A percentile compares a stretch with the other conserved stretches of the same genome.
Conservation (phyloP, 129 eudicot species). For the Flaveria bidentis region DNA sequence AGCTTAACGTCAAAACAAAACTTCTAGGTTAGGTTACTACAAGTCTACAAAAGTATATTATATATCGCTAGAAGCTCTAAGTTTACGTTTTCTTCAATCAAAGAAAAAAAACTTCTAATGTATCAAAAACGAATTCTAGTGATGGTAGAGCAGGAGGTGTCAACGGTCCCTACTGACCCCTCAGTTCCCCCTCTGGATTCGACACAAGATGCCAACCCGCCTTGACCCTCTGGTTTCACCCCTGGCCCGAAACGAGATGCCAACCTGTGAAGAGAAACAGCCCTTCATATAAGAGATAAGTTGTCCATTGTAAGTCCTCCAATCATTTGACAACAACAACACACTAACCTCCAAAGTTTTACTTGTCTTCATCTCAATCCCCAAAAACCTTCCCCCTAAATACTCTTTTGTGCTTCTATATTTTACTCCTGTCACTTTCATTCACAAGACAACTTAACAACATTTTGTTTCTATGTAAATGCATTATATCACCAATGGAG, state of each 20-base stretch:
- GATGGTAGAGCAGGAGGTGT: too few species aligned
- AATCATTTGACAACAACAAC: constrained; percentile 2
- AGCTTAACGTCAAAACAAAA: too few species aligned
- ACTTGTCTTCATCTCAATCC: constrained; percentile 24
- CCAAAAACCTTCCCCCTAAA: constrained; percentile 21
- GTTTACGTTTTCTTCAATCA: too few species aligned
- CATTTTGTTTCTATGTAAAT: neutral
- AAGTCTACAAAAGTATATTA: too few species aligned
- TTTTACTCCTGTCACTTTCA: constrained; percentile 8
- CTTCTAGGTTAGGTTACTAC: too few species aligned
- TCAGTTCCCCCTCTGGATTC: too few species aligned
- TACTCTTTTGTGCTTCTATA: constrained; percentile 8
- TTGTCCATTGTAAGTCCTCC: constrained; percentile 8
- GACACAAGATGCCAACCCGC: too few species aligned
- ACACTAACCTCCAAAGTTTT: constrained; percentile 23
- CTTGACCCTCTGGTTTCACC: too few species aligned
- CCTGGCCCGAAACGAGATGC: neutral
- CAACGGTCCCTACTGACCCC: too few species aligned
- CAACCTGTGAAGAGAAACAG: neutral
- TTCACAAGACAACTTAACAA: constrained; percentile 20
- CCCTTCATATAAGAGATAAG: constrained; percentile 2
- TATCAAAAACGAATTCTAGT: too few species aligned
- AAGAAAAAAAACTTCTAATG: too few species aligned
- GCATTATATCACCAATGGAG: neutral
- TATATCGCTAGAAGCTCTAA: neutral